Conservation (phyloP, 1,284 basidiomycete genomes). For the Apiotrichum sp. region DNA sequence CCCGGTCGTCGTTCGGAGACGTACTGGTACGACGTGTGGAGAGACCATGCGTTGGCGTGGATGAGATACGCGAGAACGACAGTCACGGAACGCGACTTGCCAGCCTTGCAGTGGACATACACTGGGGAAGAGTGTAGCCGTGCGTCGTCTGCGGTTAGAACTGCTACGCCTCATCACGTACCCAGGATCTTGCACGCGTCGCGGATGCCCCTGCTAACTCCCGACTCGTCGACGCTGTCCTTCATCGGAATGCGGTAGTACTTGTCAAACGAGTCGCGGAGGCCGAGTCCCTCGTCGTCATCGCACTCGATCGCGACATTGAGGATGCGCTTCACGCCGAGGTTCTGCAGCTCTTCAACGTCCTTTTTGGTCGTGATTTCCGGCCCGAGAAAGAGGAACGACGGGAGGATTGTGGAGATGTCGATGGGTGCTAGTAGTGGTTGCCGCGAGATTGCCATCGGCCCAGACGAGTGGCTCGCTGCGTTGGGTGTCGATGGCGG, state of each 20-base stretch:
- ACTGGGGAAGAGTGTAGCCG: constrained; percentile 77
- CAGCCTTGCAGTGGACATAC: constrained; percentile 95
- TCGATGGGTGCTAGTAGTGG: constrained; percentile 52
- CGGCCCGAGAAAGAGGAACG: constrained; percentile 84
- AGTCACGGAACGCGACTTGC: constrained; percentile 92
- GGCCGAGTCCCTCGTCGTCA: constrained; percentile 64
- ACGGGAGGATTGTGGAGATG: constrained; percentile 80
- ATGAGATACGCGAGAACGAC: constrained; percentile 96
- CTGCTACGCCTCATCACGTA: constrained; percentile 47
- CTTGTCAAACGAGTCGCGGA: constrained; percentile 66
- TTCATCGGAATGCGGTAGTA: constrained; percentile 86
- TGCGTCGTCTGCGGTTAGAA: constrained; percentile 66
- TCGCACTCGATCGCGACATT: constrained; percentile 90
- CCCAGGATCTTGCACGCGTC: constrained; percentile 81
- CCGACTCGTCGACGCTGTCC: constrained; percentile 90
- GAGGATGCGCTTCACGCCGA: constrained; percentile 81
- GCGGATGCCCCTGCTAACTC: constrained; percentile 69
- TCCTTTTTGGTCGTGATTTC: constrained; percentile 71
- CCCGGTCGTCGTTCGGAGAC: constrained; percentile 83
- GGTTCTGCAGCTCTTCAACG: constrained; percentile 60
- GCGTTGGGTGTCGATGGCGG: constrained; percentile 53
- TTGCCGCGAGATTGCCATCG: too few relatives aligned
- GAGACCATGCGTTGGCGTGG: constrained; percentile 90
- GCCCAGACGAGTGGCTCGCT: background rate
- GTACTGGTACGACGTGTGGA: constrained; percentile 81